Base-by-base conservation (phyloP, 768 basidiomycete species). In the Cytidiella melzeri region DNA sequence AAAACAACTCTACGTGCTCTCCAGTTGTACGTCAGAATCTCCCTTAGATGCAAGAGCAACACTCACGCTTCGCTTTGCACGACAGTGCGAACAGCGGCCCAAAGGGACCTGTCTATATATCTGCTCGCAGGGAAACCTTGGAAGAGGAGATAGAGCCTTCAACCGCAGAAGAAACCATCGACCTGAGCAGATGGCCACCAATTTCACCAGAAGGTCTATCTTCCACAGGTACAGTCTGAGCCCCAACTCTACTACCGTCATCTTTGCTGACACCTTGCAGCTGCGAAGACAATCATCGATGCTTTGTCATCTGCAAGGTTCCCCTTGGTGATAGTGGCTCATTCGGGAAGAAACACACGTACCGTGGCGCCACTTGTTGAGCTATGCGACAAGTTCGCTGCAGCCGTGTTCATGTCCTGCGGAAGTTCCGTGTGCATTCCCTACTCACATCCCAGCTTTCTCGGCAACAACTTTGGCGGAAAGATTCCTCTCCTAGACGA, bases 61-160 rank as follows among this genome's bases (percentile, higher is more conserved):
- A 40, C 43, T 24, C 27, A 15, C 19, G 24, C 25, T 23, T 9
- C 19, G 26, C 44, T 18, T 21, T 47, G 10, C 30, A 7, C 30
- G 30, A 34, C 39, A 86, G 83, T 54, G 83, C 85, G 4, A 77
- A 65, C n/a, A 84, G 81, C 45, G 76, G 80, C 24, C 86, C 86
- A 0, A 80, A 76, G 59, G 84, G 86, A 0, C 86, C 86, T 0
- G 83, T 84, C 1, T 87, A 88, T 60, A 69, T 86, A 6, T 87
- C 83, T 81, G 83, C 76, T 11, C 72, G 82, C 13, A 73, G 86
- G n/a, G 86, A 87, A 58, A 72, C 75, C 0, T 80, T 80, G 71
- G 84, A 87, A 56, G 74, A 84, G 60, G 78, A 83, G 57, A 62
- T 85, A 0, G 69, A 76, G 19, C 52, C 66, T 3, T 53, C 63